Percentiles rank a stretch among this genome's conserved stretches.
phyloP scores from a whole-genome alignment of 768 basidiomycete genomes.

The Pulveroboletus frians region DNA sequence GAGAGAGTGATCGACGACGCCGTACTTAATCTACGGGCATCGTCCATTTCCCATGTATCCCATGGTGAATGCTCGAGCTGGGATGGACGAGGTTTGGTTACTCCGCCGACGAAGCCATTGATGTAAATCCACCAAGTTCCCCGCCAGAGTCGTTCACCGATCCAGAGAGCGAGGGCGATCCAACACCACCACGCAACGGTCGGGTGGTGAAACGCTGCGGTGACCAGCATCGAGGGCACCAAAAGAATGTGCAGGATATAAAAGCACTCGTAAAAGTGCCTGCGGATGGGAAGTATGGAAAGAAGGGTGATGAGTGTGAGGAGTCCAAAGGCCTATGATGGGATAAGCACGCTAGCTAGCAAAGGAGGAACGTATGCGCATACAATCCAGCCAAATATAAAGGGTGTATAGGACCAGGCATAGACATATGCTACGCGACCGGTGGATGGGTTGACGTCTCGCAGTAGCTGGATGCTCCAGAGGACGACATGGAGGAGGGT shows the following conservation, averaged over 20 bases:
- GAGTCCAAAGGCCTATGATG: constrained; percentile 46
- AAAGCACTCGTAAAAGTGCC: constrained; percentile 56
- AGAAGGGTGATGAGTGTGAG: constrained; percentile 50
- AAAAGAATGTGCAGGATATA: constrained; percentile 61
- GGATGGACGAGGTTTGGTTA: not conserved
- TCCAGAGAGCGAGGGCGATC: constrained; percentile 57
- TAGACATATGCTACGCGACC: constrained; percentile 42
- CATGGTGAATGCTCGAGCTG: not conserved
- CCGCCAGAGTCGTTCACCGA: constrained; percentile 55
- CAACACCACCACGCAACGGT: constrained; percentile 66
- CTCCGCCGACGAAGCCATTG: constrained; percentile 47
- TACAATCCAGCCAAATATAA: constrained; percentile 59
- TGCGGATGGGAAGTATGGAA: constrained; percentile 48
- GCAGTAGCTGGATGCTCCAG: constrained; percentile 64
- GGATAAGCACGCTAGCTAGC: constrained; percentile 1
- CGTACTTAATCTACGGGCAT: constrained; percentile 3
- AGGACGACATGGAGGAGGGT: constrained; percentile 54
- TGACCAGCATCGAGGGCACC: constrained; percentile 55
- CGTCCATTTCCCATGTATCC: constrained; percentile 27
- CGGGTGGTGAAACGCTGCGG: constrained; percentile 65
- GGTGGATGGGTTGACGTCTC: constrained; percentile 42
- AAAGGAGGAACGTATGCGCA: constrained; percentile 18
- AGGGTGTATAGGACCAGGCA: constrained; percentile 55
- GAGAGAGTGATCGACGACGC: not conserved
- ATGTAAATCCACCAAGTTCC: constrained; percentile 49